Base-by-base conservation (phyloP, 2,329 filamentous ascomycete genomes). In the Polytolypa hystricis region DNA sequence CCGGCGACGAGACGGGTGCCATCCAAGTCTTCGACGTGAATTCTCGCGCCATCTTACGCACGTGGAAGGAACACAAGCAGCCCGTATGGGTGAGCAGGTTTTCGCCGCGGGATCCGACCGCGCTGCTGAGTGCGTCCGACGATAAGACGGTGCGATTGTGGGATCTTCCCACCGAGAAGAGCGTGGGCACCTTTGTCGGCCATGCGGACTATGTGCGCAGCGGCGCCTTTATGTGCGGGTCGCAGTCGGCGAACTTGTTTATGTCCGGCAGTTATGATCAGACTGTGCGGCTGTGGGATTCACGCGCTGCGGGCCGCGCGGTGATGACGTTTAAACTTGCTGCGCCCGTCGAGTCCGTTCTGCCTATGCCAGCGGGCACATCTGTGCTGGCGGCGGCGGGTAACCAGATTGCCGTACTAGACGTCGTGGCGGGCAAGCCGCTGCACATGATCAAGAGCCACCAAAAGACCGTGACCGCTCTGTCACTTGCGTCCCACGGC, bases 271-370 rank as follows among this genome's bases (percentile, higher is more conserved):
- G 84, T 61, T 98, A 98, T 64, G 91, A 98, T 61, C 77, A 84
- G 43, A 95, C 87, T 1, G 89, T 96, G 34, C 79, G 83, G 45
- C 64, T 98, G 15, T 98, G 91, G 91, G 91, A 98, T 64, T 80
- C 87, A 1, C 73, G 91, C 47, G 76, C 79, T 23, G 76, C 78
- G 20, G 53, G 70, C 62, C 52, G 69, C 60, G 68, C 79, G 5
- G 85, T 86, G 45, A 91, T 98, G 80, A 84, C 82, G 0, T 96
- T 98, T 67, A 91, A 93, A 67, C 87, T 95, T 65, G 74, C 78
- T n/a, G 82, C 83, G 11, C 81, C 89, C 2, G 74, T 98, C 15
- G 91, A 98, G 60, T 72, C 77, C 35, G 81, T 98, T n/a, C 69
- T 96, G 4, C 79, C 89, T 5, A 77, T 95, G 63, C 79, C 84